Evolutionary conservation across 257 asterid species (phyloP).

Genomic region (Solanum pennellii): DNA sequence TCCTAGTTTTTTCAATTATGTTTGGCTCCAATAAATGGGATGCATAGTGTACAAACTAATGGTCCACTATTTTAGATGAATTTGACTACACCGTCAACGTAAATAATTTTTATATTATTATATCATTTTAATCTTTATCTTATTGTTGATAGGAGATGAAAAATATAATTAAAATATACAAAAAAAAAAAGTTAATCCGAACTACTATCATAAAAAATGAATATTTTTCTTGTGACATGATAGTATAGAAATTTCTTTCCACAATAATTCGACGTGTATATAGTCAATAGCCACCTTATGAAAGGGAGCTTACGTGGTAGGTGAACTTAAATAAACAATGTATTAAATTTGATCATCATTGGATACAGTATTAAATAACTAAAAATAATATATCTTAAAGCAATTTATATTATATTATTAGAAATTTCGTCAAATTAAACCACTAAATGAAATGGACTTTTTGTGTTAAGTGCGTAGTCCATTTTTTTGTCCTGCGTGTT

Average conservation of each 20-base stretch:
- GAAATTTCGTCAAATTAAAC: background rate
- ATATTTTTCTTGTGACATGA: background rate
- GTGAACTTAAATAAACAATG: background rate
- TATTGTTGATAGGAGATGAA: accelerated
- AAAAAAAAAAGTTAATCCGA: accelerated
- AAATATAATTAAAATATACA: too few species aligned
- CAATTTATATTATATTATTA: background rate
- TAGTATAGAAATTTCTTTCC: background rate
- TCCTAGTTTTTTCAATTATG: background rate
- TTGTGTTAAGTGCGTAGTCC: background rate
- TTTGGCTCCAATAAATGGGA: background rate
- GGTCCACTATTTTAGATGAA: background rate
- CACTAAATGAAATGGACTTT: background rate
- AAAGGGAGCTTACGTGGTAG: background rate
- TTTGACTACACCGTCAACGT: background rate
- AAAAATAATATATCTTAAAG: background rate
- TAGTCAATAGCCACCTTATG: background rate
- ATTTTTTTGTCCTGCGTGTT: background rate
- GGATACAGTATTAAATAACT: background rate
- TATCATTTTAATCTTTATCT: background rate
- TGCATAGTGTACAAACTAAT: background rate
- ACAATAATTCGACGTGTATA: background rate
- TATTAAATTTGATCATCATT: background rate
- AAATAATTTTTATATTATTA: background rate
- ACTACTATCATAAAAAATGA: too few species aligned